These are phyloP conservation scores for bread wheat (Triticum aestivum) DNA, from an alignment of 176 grass and related monocot species.

Conservation along the genomic window IWGSC_CS_RefSeq_v2.1 NC_057796.1:357444697-357445196, in stretches of 20 bases:
- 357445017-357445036: slow-evolving; percentile 88
- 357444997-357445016: slow-evolving; percentile 93
- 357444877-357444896: background rate
- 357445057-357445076: background rate
- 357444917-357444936: background rate
- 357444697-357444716: slow-evolving; percentile 80
- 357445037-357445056: slow-evolving; percentile 53
- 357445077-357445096: background rate
- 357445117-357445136: slow-evolving; percentile 6
- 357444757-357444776: slow-evolving; percentile 15
- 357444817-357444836: slow-evolving; percentile 96
- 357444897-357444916: background rate
- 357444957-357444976: slow-evolving; percentile 92
- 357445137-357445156: background rate
- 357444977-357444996: slow-evolving; percentile 94
- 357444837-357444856: slow-evolving; percentile 95
- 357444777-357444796: slow-evolving; percentile 16
- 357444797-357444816: slow-evolving; percentile 82
- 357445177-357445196: background rate
- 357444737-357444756: slow-evolving; percentile 1
- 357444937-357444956: slow-evolving; percentile 92
- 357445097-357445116: slow-evolving; percentile 12
- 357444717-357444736: slow-evolving; percentile 5
- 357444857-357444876: slow-evolving; percentile 75
- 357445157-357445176: background rate